Evolutionary conservation across 768 basidiomycete species (phyloP).

Genomic region (Harrya chromipes): DNA sequence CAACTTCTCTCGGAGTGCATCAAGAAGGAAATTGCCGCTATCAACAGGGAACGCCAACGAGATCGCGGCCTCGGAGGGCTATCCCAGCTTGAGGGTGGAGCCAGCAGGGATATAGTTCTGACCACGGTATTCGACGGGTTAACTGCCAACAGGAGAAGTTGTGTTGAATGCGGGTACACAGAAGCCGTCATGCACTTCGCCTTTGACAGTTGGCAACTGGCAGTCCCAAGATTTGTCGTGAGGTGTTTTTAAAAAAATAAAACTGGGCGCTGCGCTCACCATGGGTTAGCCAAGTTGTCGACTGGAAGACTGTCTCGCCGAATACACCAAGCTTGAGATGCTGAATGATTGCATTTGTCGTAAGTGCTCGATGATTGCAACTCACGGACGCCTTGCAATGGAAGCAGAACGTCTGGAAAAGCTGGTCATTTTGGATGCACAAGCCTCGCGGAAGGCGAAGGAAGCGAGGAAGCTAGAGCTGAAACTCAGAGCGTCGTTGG

Average conservation of each 20-base stretch:
- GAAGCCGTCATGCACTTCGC: constrained; percentile 92
- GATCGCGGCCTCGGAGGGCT: constrained; percentile 71
- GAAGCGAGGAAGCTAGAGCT: constrained; percentile 66
- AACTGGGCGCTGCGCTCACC: constrained; percentile 8
- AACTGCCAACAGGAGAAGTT: constrained; percentile 86
- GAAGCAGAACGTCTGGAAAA: constrained; percentile 60
- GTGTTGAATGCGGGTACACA: constrained; percentile 87
- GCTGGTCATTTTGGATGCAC: constrained; percentile 30
- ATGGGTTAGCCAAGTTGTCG: constrained; percentile 53
- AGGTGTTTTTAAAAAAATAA: constrained; percentile 32
- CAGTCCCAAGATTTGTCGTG: constrained; percentile 63
- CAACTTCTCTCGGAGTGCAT: constrained; percentile 88
- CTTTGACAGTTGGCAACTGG: constrained; percentile 82
- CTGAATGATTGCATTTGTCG: constrained; percentile 92
- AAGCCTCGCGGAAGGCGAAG: constrained; percentile 63
- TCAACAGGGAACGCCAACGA: constrained; percentile 67
- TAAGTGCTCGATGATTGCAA: constrained; percentile 82
- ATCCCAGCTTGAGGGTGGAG: constrained; percentile 24
- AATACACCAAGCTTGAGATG: constrained; percentile 86
- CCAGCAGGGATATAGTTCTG: constrained; percentile 46
- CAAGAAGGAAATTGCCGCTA: constrained; percentile 74
- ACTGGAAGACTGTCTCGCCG: constrained; percentile 79
- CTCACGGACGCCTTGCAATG: constrained; percentile 57
- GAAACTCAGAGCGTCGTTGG: constrained; percentile 59
- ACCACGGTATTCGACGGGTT: constrained; percentile 80